These are phyloP conservation scores for Vinca minor DNA, from an alignment of 257 asterid species.

Conservation along the genomic window DNA sequence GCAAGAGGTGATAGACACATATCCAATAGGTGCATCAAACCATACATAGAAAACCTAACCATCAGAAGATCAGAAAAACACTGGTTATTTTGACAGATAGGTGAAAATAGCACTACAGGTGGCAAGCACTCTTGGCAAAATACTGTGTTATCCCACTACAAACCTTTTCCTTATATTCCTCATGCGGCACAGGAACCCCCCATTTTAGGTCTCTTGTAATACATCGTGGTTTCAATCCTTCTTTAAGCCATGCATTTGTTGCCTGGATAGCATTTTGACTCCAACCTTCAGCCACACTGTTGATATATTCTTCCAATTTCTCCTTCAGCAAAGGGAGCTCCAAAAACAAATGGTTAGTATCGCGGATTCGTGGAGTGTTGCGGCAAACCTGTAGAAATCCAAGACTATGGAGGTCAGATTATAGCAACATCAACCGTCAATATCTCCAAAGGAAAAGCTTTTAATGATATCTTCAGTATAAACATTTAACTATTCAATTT, in stretches of 20 bases:
- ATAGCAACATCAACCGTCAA: neutral
- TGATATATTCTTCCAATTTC: slow-evolving; percentile 56
- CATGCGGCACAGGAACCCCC: slow-evolving; percentile 98
- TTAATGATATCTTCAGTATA: too few species aligned
- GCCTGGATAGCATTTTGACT: slow-evolving; percentile 87
- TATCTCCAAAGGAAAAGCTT: neutral
- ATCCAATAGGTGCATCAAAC: slow-evolving; percentile 98
- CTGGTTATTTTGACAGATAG: neutral
- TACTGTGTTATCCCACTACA: slow-evolving; percentile 9
- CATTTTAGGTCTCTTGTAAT: slow-evolving; percentile 93
- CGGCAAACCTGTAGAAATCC: slow-evolving; percentile 52
- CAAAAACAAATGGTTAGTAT: slow-evolving; percentile 77
- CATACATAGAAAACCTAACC: slow-evolving; percentile 92
- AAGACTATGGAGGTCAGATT: neutral
- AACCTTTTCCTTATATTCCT: slow-evolving; percentile 79
- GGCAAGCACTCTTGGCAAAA: neutral
- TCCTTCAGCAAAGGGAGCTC: slow-evolving; percentile 85
- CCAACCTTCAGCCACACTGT: slow-evolving; percentile 71
- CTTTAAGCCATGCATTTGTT: slow-evolving; percentile 79
- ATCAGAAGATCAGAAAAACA: slow-evolving; percentile 9
- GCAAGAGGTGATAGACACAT: slow-evolving; percentile 84
- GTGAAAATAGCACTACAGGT: slow-evolving; percentile 1
- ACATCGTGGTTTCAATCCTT: slow-evolving; percentile 75
- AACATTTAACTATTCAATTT: neutral
- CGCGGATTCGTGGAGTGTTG: slow-evolving; percentile 53